phyloP scores from a whole-genome alignment of 2,329 filamentous ascomycete species.

The Curvularia sp. region DNA sequence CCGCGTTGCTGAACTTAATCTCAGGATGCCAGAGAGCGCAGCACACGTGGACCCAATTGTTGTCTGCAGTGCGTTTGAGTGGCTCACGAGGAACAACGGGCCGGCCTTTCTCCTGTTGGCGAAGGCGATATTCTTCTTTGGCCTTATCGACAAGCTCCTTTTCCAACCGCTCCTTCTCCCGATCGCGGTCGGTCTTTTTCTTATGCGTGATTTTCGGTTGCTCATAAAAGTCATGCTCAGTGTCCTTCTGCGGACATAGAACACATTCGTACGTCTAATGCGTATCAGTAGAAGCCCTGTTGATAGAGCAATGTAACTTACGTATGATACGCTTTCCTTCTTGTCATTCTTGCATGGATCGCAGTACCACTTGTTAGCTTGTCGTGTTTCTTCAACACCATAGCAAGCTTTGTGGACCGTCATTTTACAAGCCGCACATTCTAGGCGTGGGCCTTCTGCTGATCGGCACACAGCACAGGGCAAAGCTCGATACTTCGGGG shows the following conservation, averaged over 20 bases:
- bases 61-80: slow-evolving; percentile 90
- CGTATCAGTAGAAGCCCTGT: slow-evolving; percentile 25
- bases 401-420: slow-evolving; percentile 94
- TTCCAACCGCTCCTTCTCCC: slow-evolving; percentile 85
- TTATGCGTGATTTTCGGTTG: slow-evolving; percentile 78
- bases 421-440: slow-evolving; percentile 86
- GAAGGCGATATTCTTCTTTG: slow-evolving; percentile 81
- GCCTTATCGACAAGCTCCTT: slow-evolving; percentile 82
- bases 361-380: slow-evolving; percentile 83
- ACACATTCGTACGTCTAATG: slow-evolving; percentile 85
- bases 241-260: slow-evolving; percentile 83
- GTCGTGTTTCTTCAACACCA: slow-evolving; percentile 75
- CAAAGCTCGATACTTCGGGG: slow-evolving; percentile 77
- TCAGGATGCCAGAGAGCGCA: slow-evolving; percentile 93
- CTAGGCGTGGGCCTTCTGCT: slow-evolving; percentile 66
- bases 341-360: slow-evolving; percentile 97
- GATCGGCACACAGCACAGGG: slow-evolving; percentile 86
- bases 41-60: slow-evolving; percentile 97
- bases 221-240: slow-evolving; percentile 83
- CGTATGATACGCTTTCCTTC: slow-evolving; percentile 88
- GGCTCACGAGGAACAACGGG: slow-evolving; percentile 86
- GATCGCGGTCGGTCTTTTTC: slow-evolving; percentile 92
- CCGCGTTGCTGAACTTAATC: slow-evolving; percentile 87
- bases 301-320: slow-evolving; percentile 54
- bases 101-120: slow-evolving; percentile 83